A percentile compares a stretch with the other conserved stretches of the same genome.
phyloP scores from a whole-genome alignment of 805 yeast genomes.

The Myxozyma geophila region DNA sequence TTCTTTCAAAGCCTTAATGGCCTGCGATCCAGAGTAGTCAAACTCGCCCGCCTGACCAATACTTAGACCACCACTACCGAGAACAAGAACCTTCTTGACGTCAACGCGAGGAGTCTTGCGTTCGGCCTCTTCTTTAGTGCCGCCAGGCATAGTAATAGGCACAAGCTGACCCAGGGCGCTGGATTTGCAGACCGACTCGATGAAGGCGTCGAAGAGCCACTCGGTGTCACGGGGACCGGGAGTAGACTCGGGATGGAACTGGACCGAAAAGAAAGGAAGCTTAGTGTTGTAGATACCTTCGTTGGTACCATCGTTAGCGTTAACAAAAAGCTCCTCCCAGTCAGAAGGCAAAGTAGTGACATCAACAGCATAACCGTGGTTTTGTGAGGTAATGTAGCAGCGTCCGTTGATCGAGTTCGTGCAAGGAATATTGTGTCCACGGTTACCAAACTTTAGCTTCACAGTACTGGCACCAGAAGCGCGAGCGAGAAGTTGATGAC shows the following conservation, averaged over 20 bases:
- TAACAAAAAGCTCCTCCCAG: slow-evolving; percentile 94
- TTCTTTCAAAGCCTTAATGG: slow-evolving; percentile 96
- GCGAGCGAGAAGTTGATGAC: slow-evolving; percentile 93
- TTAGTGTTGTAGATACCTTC: slow-evolving; percentile 95
- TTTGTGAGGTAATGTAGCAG: slow-evolving; percentile 98
- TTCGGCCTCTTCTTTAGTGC: slow-evolving; percentile 70
- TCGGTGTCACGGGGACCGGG: slow-evolving; percentile 99
- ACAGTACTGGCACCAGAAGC: slow-evolving; percentile 93
- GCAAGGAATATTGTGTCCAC: slow-evolving; percentile 98
- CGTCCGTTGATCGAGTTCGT: slow-evolving; percentile 86
- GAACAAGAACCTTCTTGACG: slow-evolving; percentile 87
- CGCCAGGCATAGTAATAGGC: slow-evolving; percentile 91
- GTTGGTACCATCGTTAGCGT: slow-evolving; percentile 95
- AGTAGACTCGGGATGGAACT: slow-evolving; percentile 98
- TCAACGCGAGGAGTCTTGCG: slow-evolving; percentile 76
- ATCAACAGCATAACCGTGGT: slow-evolving; percentile 98
- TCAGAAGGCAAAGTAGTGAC: slow-evolving; percentile 70
- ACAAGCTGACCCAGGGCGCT: slow-evolving; percentile 55
- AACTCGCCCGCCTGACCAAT: slow-evolving; percentile 99
- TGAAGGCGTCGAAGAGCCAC: slow-evolving; percentile 91
- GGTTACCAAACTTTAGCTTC: slow-evolving; percentile 95
- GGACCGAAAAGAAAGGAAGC: slow-evolving; percentile 94
- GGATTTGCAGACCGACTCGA: slow-evolving; percentile 70
- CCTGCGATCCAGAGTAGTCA: slow-evolving; percentile 98
- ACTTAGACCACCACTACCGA: slow-evolving; percentile 98